Base-by-base conservation (phyloP, 768 basidiomycete genomes). In the Crassisporium funariophilum region DNA sequence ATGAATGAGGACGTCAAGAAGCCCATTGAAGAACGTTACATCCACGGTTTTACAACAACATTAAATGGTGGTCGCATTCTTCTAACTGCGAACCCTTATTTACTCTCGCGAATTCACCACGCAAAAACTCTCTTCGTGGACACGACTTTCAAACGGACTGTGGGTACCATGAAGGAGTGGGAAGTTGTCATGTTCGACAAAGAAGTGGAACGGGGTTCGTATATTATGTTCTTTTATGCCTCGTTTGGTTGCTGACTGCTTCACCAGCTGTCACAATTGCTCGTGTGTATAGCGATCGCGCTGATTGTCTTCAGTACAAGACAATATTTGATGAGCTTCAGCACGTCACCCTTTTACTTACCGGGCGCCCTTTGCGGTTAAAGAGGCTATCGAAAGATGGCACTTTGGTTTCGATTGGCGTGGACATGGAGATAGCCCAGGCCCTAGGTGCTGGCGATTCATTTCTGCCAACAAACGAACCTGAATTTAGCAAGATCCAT, bases 1-100 rank as follows among this genome's bases (percentile, higher is more conserved):
- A 17, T 20, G 46, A 10, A 40, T 4, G 23, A 70, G 52, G 63
- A 68, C 31, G 57, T 42, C 39, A 56, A 62, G 20, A 62, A 60
- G 56, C 58, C 66, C 16, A 54, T 62, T 0, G 35, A 47, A 40
- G 52, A 41, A 52, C 29, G 20, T 53, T 65, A 55, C 27, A 50
- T 52, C 43, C 61, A 56, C 42, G 46, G 22, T 4, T 17, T 16
- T 15, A 16, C 37, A 39, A 39, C n/a, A 16, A 39, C 37, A 16
- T 20, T 7, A 7, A 35, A 42, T 33, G 56, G 50, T 4, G 48
- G 55, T 8, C 1, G 42, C 16, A 56, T 61, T 21, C 49, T 66
- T 46, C 56, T 66, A 55, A 58, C 56, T 12, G 51, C 31, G 20
- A 9, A 36, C 22, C 35, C 49, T 2, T 41, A 19, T 15, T 39